Evolutionary conservation across 2,329 filamentous ascomycete genomes (phyloP), one percentile per base, ranked within the genome.

Genomic region (Neonectria magnoliae): DNA sequence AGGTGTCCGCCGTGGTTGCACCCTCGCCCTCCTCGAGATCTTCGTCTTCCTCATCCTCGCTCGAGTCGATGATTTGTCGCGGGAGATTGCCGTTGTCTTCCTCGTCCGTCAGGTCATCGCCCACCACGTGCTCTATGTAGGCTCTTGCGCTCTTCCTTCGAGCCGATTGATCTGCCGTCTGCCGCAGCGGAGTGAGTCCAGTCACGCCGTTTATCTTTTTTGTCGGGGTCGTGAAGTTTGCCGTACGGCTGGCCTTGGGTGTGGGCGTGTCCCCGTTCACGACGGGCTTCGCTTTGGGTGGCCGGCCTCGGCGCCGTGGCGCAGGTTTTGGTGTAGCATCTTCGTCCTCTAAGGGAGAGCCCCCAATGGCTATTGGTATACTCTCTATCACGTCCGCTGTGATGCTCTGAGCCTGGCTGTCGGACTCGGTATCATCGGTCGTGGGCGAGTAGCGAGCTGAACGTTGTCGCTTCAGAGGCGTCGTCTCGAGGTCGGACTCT

Each of bases 81-180:
- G 89, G 90, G 29, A 96, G 81, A 6, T 84, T 85, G 56, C 91
- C 88, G 14, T 89, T 91, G 51, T 92, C 91, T 38, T 93, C 92
- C 29, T 93, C 91, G 51, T 94, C 91, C 73, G 88, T 91, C 27
- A 85, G 84, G 9, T 83, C 86, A 18, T 87, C 89, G 20, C 86
- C 84, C 11, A 91, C 83, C 7, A 90, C 89, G 47, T 90, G 89
- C 74, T 94, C 89, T 41, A 97, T 90, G 56, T 98, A 81, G 4
- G 89, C 88, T 56, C 90, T 86, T 22, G 91, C 92, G 76, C 93
- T 97, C 83, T 97, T 98, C 74, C 90, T 90, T 73, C 92, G 89
- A 2, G 94, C 95, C 5, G 94, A 98, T 53, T 92, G 89, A 79
- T 98, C 93, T 20, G 91, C 91, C 68, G 93, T 91, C 45, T 86